These are phyloP conservation scores for Aspergillus caelatus DNA, from an alignment of 2,329 filamentous ascomycete species.

Conservation along the genomic window DNA sequence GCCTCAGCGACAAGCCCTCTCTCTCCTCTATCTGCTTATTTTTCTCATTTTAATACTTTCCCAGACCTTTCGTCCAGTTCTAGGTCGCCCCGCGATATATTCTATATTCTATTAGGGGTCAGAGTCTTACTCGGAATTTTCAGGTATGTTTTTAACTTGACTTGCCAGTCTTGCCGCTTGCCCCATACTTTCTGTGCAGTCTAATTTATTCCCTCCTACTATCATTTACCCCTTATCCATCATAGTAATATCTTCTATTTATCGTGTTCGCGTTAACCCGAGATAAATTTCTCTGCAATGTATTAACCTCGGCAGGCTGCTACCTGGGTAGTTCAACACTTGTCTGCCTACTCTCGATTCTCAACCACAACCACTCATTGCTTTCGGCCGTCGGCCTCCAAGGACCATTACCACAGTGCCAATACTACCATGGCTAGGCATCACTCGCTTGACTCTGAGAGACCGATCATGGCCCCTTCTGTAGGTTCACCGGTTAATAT, in stretches of 20 bases:
- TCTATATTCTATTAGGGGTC: background rate
- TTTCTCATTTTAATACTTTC: background rate
- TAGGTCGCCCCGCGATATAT: background rate
- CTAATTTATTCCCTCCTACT: background rate
- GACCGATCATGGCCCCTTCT: constrained; percentile 59
- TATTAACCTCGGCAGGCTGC: background rate
- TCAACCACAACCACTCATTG: background rate
- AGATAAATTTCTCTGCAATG: background rate
- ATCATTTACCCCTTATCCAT: background rate
- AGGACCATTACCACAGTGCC: background rate
- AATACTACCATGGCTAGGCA: constrained; percentile 38
- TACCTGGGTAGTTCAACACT: background rate
- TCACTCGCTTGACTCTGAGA: constrained; percentile 55
- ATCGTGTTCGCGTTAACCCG: background rate
- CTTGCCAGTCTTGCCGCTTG: background rate
- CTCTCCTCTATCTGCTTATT: background rate
- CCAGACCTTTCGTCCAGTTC: background rate
- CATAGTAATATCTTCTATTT: background rate
- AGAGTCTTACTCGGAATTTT: background rate
- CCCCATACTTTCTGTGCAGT: background rate
- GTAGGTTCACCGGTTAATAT: constrained; percentile 38
- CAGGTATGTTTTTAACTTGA: constrained; percentile 1
- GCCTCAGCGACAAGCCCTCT: background rate
- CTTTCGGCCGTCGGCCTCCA: background rate
- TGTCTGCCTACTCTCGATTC: background rate